Base-by-base conservation (phyloP, 2,329 filamentous ascomycete genomes). In the Alternaria ethzedia region DNA sequence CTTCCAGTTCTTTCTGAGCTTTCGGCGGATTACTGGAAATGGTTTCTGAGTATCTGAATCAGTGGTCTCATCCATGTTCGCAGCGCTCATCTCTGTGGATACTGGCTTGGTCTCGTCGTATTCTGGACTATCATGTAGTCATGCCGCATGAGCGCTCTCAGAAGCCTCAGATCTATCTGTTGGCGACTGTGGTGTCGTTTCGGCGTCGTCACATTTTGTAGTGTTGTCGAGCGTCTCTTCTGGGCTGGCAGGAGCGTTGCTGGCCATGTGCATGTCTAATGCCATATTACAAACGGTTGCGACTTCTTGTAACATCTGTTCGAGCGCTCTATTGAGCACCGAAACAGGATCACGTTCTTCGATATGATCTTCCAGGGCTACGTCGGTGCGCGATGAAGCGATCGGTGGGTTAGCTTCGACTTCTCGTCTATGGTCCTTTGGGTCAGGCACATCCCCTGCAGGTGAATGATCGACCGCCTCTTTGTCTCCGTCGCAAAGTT, bases 341-440 rank as follows among this genome's bases (percentile, higher is more conserved):
- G 32, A 0, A 36, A 36, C 4, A n/a, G 15, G 4, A 9, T 5
- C 3, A 0, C 15, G 2, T n/a, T 36, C 32, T 36, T 36, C 7
- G 32, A 15, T 36, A n/a, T n/a, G 8, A 36, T 36, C 6, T 10
- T 36, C 2, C 0, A n/a, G 32, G 4, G 7, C 15, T 10, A n/a
- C 5, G 0, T 36, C 32, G 8, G 0, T 36, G 15, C 4, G 32
- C 15, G 32, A 36, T 36, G 4, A n/a, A n/a, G 32, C 32, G 32
- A n/a, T 3, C 7, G 15, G 4, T 8, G 32, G 4, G 2, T 44
- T 12, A 17, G 17, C 10, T 44, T 44, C 41, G 17, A 44, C 2
- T 44, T 2, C 2, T 6, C 11, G 41, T 20, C 2, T 1, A 44
- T 12, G n/a, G 3, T 12, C 0, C 21, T 1, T 12, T 5, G 9